These are phyloP conservation scores for Chrysoporthe austroafricana DNA, from an alignment of 2,329 filamentous ascomycete species.

Conservation along the genomic window DNA sequence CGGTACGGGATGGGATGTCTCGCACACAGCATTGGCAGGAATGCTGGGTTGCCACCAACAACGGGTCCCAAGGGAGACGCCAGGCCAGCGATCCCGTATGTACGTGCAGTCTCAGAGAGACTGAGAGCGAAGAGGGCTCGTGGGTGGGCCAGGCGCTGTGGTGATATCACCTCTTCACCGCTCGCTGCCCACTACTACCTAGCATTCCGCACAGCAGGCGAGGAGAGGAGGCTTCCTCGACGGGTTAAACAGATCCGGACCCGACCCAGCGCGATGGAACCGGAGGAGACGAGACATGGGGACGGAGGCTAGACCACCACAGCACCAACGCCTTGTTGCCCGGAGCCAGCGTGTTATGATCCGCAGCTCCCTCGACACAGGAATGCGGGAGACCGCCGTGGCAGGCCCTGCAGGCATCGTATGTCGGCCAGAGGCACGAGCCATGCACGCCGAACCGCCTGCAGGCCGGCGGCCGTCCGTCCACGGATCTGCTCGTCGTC, in stretches of 20 bases:
- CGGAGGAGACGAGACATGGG: background rate
- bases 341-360: background rate
- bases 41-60: constrained; percentile 24
- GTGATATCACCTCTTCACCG: too few species aligned
- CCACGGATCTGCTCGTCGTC: background rate
- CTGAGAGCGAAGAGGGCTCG: background rate
- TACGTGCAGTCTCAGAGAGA: background rate
- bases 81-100: background rate
- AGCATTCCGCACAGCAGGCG: too few species aligned
- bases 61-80: constrained; percentile 19
- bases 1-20: constrained; percentile 16
- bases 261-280: background rate
- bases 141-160: background rate
- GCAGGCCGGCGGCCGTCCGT: background rate
- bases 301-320: background rate
- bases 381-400: background rate
- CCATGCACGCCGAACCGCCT: background rate
- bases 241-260: too few species aligned
- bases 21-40: constrained; percentile 23
- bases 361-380: background rate
- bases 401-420: background rate
- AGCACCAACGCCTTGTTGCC: background rate
- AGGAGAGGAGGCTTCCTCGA: background rate
- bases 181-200: too few species aligned
- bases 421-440: background rate